These are phyloP conservation scores for Sugiyamaella japonica DNA, from an alignment of 1,139 yeast species.

Conservation along the genomic window DNA sequence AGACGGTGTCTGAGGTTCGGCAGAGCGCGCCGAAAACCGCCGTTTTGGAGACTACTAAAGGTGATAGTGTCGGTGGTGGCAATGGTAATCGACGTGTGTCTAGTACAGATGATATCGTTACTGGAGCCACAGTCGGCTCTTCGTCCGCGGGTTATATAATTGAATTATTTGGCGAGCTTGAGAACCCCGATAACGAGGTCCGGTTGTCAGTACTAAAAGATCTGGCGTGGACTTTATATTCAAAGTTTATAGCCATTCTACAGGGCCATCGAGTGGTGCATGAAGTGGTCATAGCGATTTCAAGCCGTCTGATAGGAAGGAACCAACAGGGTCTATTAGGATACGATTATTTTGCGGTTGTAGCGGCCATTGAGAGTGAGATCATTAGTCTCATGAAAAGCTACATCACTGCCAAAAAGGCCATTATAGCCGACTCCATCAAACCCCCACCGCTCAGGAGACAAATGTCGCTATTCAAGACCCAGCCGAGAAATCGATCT, in stretches of 20 bases:
- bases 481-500: constrained; percentile 1
- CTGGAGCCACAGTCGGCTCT: background rate
- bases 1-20: constrained; percentile 65
- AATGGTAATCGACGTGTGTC: background rate
- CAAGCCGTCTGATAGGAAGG: constrained; percentile 29
- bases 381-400: constrained; percentile 54
- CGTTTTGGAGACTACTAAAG: constrained; percentile 21
- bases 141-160: background rate
- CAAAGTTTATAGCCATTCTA: constrained; percentile 60
- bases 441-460: constrained; percentile 9
- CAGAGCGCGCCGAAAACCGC: constrained; percentile 48
- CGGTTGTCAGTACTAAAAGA: constrained; percentile 64
- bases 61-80: background rate
- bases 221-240: constrained; percentile 66
- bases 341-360: constrained; percentile 55
- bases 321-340: constrained; percentile 27
- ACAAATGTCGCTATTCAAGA: constrained; percentile 12
- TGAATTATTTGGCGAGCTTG: constrained; percentile 21
- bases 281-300: constrained; percentile 50
- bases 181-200: constrained; percentile 47
- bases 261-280: constrained; percentile 70
- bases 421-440: constrained; percentile 14
- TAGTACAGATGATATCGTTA: too few species aligned
- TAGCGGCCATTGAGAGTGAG: constrained; percentile 61
- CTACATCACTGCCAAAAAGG: constrained; percentile 49